These are phyloP conservation scores for Poa annua DNA, from an alignment of 176 grass and related monocot genomes.

Conservation along the genomic window DNA sequence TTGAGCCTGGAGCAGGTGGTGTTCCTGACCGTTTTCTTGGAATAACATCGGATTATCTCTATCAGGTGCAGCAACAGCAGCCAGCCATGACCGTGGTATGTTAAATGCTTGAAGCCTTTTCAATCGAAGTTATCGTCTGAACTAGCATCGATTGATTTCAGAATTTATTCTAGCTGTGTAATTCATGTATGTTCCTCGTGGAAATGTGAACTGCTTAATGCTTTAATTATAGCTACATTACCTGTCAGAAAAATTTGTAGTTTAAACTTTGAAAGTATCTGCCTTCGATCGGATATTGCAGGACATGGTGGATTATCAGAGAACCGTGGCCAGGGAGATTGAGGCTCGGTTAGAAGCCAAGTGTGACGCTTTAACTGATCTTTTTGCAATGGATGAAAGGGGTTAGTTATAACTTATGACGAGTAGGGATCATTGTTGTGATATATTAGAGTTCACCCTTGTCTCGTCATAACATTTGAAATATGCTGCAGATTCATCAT, in stretches of 20 bases:
- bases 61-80: slow-evolving; percentile 85
- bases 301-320: slow-evolving; percentile 89
- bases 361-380: slow-evolving; percentile 84
- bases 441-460: neutral
- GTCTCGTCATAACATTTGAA: slow-evolving; percentile 41
- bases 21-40: slow-evolving; percentile 92
- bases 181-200: slow-evolving; percentile 14
- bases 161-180: neutral
- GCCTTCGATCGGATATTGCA: slow-evolving; percentile 42
- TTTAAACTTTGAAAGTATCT: slow-evolving; percentile 22
- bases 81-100: slow-evolving; percentile 72
- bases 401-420: slow-evolving; percentile 53
- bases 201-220: neutral
- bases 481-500: slow-evolving; percentile 69
- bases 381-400: slow-evolving; percentile 82
- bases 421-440: neutral
- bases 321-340: slow-evolving; percentile 78
- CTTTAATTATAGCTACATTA: no score
- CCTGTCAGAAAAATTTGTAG: neutral
- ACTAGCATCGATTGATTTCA: neutral
- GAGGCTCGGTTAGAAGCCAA: slow-evolving; percentile 92
- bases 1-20: slow-evolving; percentile 77
- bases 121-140: neutral
- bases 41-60: slow-evolving; percentile 78
- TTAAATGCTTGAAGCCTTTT: neutral